Base-by-base conservation (phyloP, 371 early-diverging fungal species). In the Mortierella polycephala region DNA sequence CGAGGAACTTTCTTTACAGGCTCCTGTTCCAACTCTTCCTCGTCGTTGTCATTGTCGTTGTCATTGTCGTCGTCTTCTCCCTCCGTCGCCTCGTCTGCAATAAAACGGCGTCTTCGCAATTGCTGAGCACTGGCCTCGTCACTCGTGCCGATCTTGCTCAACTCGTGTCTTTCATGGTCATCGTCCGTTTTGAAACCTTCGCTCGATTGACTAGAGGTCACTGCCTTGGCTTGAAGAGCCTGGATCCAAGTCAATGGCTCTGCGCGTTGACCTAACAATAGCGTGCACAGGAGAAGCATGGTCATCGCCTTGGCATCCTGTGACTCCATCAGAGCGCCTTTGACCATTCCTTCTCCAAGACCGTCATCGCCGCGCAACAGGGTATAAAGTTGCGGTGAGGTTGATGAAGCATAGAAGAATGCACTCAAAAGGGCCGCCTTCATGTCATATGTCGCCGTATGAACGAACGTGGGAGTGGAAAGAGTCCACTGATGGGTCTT, bases 231-330 rank as follows among this genome's bases (percentile, higher is more conserved):
- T 23, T 51, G 66, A 45, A 60, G 14, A 6, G 60, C 21, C 30
- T 13, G 18, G 39, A 52, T 41, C 62, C 68, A 68, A 41, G 0
- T 45, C 41, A 9, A 5, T 18, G 58, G 65, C 44, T 79, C 79
- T 0, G 66, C 69, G 12, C 66, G 73, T 40, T 79, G 64, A 16
- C 73, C 79, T 37, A 79, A 50, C 70, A 72, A 37, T 13, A 79
- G 41, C 9, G 79, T 69, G 57, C 69, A 72, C 73, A 72, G 52
- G 30, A 79, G 53, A 20, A 79, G 53, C 62, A 79, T 69, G 37
- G 69, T 79, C 73, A 72, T 72, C 2, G 73, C 79, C 59, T 72
- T 72, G n/a, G 73, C 79, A 54, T 79, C 73, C 60, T 69, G 63
- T 5, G 50, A 3, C 57, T 72, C 79, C 20, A 79, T 59, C 69